Base-by-base conservation (phyloP, 2,329 filamentous ascomycete genomes). In the Monilinia polystroma region DNA sequence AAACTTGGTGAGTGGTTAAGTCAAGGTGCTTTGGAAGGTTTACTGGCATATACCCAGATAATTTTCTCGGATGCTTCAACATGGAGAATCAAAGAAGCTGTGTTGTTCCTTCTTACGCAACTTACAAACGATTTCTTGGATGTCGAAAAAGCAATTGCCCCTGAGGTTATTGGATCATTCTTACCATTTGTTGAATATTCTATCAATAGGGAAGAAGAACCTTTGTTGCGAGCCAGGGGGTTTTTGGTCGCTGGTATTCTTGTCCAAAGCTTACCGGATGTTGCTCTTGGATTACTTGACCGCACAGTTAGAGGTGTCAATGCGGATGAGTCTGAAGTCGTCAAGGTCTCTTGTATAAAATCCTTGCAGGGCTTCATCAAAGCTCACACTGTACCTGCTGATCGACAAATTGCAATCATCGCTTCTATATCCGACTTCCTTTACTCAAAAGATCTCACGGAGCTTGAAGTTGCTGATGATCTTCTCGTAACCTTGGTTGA, bases 1-100 rank as follows among this genome's bases (percentile, higher is more conserved):
- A 97, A 97, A 80, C 83, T 97, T 68, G 92, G 91, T 58, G 93
- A 97, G 77, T 97, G 93, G 93, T 85, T 96, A 64, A 87, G 88
- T 71, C 83, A 86, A 64, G 87, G 86, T 63, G 89, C 92, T 0
- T 82, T 96, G 16, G 90, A 96, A 73, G 92, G 90, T 8, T 83
- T 97, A 52, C 87, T 93, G 68, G 85, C 86, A 16, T 90, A 93
- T 78, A 91, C 91, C 45, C 89, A 90, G 76, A 82, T 84, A 8
- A 81, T 96, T 0, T 96, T 96, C 76, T 81, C 75, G 70, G 78
- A 81, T n/a, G 75, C 75, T 38, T 74, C 79, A 1, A 79, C 81
- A 53, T 89, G 86, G 87, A 82, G 85, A 72, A 81, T 78, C 68
- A 91, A 92, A 73, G 94, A 98, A 79, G 87, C 93, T 3, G 86